phyloP scores from a whole-genome alignment of 1,139 yeast species.

The Sugiyamaella sp. region DNA sequence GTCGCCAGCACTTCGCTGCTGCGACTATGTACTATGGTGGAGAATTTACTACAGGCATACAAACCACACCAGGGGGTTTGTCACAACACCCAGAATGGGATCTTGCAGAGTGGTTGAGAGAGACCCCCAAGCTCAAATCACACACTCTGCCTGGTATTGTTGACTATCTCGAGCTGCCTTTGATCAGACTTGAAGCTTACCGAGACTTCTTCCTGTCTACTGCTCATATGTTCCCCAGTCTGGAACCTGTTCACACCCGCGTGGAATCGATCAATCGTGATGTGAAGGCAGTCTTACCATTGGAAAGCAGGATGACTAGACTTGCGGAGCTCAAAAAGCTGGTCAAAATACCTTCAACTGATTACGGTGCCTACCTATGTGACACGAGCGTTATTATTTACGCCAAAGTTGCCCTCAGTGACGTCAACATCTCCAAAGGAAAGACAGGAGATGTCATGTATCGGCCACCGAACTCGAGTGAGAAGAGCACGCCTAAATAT shows the following conservation, averaged over 20 bases:
- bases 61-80: too few species aligned
- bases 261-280: conserved; percentile 28
- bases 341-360: conserved; percentile 26
- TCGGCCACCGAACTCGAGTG: conserved; percentile 18
- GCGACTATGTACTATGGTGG: conserved; percentile 24
- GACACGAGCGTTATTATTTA: conserved; percentile 30
- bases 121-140: conserved; percentile 23
- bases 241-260: conserved; percentile 25
- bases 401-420: conserved; percentile 28
- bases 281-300: conserved; percentile 29
- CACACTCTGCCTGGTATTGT: conserved; percentile 29
- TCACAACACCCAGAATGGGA: conserved; percentile 34
- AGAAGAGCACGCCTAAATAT: conserved; percentile 26
- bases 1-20: conserved; percentile 15
- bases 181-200: conserved; percentile 27
- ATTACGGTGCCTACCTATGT: conserved; percentile 30
- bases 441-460: conserved; percentile 29
- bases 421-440: conserved; percentile 23
- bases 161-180: conserved; percentile 35
- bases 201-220: conserved; percentile 26
- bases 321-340: conserved; percentile 27
- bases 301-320: conserved; percentile 27
- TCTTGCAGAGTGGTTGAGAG: conserved; percentile 35
- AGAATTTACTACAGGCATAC: conserved; percentile 25
- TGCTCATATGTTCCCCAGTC: conserved; percentile 22